Conservation (phyloP, 2,329 filamentous ascomycete genomes). For the Aspergillus clavatus region DNA sequence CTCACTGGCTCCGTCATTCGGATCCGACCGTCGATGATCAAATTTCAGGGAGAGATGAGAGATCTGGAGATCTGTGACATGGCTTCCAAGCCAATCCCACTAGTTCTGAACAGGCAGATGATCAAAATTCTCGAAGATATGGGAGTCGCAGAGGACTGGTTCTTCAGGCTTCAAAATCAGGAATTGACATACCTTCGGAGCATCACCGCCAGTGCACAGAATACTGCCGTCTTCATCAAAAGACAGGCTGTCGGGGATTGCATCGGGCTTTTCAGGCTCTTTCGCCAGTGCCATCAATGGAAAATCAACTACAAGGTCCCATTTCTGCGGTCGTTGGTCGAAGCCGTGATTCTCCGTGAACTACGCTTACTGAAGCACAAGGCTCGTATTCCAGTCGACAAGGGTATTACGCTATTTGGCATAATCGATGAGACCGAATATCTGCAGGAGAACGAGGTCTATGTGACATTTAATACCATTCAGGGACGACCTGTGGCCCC, state of each 20-base stretch:
- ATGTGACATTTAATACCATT: slow-evolving; percentile 14
- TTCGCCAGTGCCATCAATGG: slow-evolving; percentile 53
- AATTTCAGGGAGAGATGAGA: slow-evolving; percentile 59
- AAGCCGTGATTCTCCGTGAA: slow-evolving; percentile 65
- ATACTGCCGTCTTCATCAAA: slow-evolving; percentile 63
- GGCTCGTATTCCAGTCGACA: slow-evolving; percentile 64
- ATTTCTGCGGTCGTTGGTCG: slow-evolving; percentile 67
- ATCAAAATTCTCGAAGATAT: slow-evolving; percentile 87
- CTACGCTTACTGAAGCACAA: slow-evolving; percentile 73
- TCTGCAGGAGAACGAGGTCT: slow-evolving; percentile 58
- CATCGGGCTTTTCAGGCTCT: slow-evolving; percentile 58
- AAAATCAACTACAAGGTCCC: slow-evolving; percentile 63
- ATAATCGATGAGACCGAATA: slow-evolving; percentile 76
- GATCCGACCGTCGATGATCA: slow-evolving; percentile 71
- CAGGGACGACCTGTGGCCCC: slow-evolving; percentile 5
- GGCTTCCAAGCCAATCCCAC: slow-evolving; percentile 60
- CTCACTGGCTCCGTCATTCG: slow-evolving; percentile 56
- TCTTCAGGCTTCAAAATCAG: slow-evolving; percentile 59
- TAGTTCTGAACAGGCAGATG: slow-evolving; percentile 71
- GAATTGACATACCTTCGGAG: slow-evolving; percentile 57
- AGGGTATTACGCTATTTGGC: slow-evolving; percentile 73
- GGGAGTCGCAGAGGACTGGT: slow-evolving; percentile 54
- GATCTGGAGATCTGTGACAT: slow-evolving; percentile 44
- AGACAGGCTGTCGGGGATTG: slow-evolving; percentile 56
- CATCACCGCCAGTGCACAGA: slow-evolving; percentile 54